Conservation (phyloP, 2,329 filamentous ascomycete species). For the Moelleriella libera region DNA sequence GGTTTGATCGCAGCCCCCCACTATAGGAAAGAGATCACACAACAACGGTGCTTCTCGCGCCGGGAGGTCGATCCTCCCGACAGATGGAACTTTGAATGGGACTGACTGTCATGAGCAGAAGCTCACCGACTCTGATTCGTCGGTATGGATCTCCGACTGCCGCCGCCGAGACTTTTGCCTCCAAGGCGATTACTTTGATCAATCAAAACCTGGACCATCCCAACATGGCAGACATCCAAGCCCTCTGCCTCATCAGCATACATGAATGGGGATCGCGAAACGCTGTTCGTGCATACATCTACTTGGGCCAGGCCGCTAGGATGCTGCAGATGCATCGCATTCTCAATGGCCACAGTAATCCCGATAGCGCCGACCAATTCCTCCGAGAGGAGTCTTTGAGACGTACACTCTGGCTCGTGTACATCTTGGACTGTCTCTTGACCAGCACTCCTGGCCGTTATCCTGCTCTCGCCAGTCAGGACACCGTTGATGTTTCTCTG, state of each 20-base stretch:
- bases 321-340: constrained; percentile 53
- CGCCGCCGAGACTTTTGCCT: constrained; percentile 44
- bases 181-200: constrained; percentile 41
- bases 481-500: constrained; percentile 40
- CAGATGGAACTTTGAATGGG: too few relatives aligned
- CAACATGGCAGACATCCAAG: constrained; percentile 45
- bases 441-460: constrained; percentile 47
- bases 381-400: constrained; percentile 47
- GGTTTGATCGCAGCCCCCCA: neutral
- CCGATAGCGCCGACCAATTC: constrained; percentile 41
- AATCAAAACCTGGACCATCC: constrained; percentile 46
- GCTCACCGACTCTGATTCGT: constrained; percentile 40
- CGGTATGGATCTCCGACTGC: constrained; percentile 41
- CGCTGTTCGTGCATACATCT: constrained; percentile 48
- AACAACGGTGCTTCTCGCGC: neutral
- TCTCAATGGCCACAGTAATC: constrained; percentile 37
- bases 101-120: constrained; percentile 19
- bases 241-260: constrained; percentile 44
- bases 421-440: constrained; percentile 47
- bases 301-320: constrained; percentile 46
- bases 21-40: neutral
- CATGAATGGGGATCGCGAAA: constrained; percentile 50
- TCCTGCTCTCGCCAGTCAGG: constrained; percentile 38
- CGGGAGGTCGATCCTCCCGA: too few relatives aligned
- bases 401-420: constrained; percentile 47